Evolutionary conservation across 441 rosid genomes (phyloP), one percentile per base, ranked within the genome.

Genomic region (Adansonia grandidieri): DNA sequence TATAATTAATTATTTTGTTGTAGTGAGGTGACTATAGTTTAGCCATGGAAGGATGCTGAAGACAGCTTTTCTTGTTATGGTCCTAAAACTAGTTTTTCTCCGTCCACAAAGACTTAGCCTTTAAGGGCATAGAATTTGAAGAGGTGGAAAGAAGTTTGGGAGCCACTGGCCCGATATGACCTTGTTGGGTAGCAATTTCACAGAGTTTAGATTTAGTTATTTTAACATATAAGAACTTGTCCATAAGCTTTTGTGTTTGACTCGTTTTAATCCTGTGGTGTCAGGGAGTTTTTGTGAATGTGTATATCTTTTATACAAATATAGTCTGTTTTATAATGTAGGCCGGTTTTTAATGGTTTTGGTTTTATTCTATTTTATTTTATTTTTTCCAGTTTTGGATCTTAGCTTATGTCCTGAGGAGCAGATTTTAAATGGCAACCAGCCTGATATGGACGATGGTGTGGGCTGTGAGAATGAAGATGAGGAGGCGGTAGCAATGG

Each of bases 361-460:
- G 24, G 2, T 61, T 56, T 64, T 8, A n/a, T n/a, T n/a, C n/a
- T n/a, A n/a, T n/a, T n/a, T n/a, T n/a, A n/a, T n/a, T n/a, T n/a
- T n/a, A n/a, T n/a, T 40, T 77, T 80, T 82, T 32, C 47, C 83
- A 68, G 53, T 80, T 73, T 77, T 86, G 67, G 98, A 84, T 79
- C 86, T 90, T 73, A 87, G 89, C 71, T 83, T 77, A 4, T 88
- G 90, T 61, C 88, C 96, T 3, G 98, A 92, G 83, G 99, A 96
- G 83, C 95, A 93, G 88, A 88, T 91, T 80, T 78, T 93, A 63
- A 87, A 82, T 5, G 85, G 71, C 58, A 87, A 86, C 80, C 95
- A 89, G 79, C 95, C 91, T 58, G 95, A 93, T 79, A 90, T 94
- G 91, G 98, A 94, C 74, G 98, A 94, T 81, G 90, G 87, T 80